Percentiles rank a stretch among this genome's conserved stretches.
phyloP scores from a whole-genome alignment of 306 rosid species.

The Cucurbita ficifolia region DNA sequence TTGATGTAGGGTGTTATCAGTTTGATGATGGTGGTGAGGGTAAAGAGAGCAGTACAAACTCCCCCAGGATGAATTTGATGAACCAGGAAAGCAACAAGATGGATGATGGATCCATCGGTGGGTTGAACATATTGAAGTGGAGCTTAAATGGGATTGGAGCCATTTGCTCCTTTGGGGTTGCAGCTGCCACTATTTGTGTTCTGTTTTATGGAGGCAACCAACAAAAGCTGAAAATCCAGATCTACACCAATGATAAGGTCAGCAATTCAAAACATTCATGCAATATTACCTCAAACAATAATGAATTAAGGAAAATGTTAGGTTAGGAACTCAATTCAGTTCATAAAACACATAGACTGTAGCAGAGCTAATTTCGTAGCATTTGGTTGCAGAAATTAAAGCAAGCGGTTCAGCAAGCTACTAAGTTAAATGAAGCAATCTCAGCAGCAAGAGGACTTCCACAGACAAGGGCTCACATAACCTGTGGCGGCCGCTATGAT shows the following conservation, averaged over 20 bases:
- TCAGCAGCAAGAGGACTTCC: constrained; percentile 47
- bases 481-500: constrained; percentile 48
- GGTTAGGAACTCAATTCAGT: not conserved
- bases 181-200: constrained; percentile 71
- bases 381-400: constrained; percentile 39
- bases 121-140: constrained; percentile 48
- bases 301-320: not conserved
- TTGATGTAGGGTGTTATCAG: constrained; percentile 18
- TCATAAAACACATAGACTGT: not conserved
- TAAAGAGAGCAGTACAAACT: constrained; percentile 14
- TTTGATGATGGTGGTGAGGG: constrained; percentile 33
- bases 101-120: constrained; percentile 11
- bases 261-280: not conserved
- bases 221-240: constrained; percentile 46
- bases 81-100: constrained; percentile 3
- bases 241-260: constrained; percentile 66
- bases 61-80: constrained; percentile 24
- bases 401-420: constrained; percentile 40
- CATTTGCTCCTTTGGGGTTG: constrained; percentile 73
- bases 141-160: constrained; percentile 73
- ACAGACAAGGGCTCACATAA: constrained; percentile 46
- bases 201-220: constrained; percentile 39
- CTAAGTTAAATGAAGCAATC: constrained; percentile 50
- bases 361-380: not conserved
- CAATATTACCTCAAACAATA: not conserved